phyloP scores from a whole-genome alignment of 495 filamentous ascomycete species.

The Penicillium longicatenatum region DNA sequence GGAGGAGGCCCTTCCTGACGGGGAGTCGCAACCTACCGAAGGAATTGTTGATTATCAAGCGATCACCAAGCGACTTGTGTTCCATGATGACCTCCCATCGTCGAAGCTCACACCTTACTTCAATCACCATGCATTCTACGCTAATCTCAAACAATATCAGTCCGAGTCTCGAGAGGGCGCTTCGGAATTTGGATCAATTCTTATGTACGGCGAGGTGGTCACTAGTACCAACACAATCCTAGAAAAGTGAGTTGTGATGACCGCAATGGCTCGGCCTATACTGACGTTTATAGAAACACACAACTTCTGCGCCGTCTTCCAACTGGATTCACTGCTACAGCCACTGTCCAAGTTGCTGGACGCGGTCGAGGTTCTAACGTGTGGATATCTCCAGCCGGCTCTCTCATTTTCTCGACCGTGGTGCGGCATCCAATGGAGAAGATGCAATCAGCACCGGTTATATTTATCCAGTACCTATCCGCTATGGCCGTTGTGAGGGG shows the following conservation, averaged over 20 bases:
- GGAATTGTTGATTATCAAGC: conserved; percentile 75
- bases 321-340: conserved; percentile 81
- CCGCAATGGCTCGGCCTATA: not conserved
- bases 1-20: conserved; percentile 48
- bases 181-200: conserved; percentile 68
- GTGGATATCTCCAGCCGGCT: conserved; percentile 90
- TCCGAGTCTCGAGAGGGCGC: conserved; percentile 53
- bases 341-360: conserved; percentile 90
- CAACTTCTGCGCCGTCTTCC: conserved; percentile 75
- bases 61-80: conserved; percentile 70
- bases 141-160: conserved; percentile 69
- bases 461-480: conserved; percentile 92
- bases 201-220: conserved; percentile 90
- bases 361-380: conserved; percentile 89
- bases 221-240: conserved; percentile 95
- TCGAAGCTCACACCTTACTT: conserved; percentile 83
- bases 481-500: conserved; percentile 89
- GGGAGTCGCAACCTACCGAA: conserved; percentile 34
- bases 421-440: conserved; percentile 77
- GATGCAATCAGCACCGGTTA: conserved; percentile 73
- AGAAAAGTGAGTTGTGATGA: conserved; percentile 65
- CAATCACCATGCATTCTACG: conserved; percentile 79
- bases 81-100: conserved; percentile 69
- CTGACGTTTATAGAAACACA: conserved; percentile 62
- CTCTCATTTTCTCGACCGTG: conserved; percentile 82